Evolutionary conservation across 148 eudicot genomes (phyloP).

Genomic region (Rhododendron henanense): DNA sequence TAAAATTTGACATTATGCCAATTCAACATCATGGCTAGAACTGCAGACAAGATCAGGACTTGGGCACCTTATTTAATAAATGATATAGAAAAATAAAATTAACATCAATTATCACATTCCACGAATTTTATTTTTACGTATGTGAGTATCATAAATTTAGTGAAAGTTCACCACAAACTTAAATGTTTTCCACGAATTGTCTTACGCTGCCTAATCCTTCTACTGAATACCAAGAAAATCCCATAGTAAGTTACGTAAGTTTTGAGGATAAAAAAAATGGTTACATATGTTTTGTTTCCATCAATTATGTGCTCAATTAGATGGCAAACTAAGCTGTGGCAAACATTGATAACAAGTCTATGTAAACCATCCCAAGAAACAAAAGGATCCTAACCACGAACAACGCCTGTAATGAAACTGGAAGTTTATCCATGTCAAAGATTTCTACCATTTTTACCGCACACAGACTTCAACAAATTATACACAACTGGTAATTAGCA

Average conservation of each 20-base stretch:
- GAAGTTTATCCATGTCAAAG: neutral
- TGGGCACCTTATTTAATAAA: neutral
- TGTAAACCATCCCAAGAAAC: neutral
- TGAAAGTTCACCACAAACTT: neutral
- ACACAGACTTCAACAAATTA: neutral
- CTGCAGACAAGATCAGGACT: neutral
- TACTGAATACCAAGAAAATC: neutral
- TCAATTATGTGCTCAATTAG: neutral
- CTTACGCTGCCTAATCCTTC: neutral
- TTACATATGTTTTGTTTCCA: neutral
- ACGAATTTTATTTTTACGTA: neutral
- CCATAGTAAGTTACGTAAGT: neutral
- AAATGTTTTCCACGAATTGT: neutral
- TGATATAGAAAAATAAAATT: neutral
- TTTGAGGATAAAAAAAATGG: neutral
- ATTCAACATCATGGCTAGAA: neutral
- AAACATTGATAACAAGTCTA: neutral
- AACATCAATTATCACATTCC: neutral
- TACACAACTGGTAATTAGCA: neutral
- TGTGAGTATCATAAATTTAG: neutral
- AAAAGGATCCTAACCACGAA: neutral
- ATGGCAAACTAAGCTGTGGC: neutral
- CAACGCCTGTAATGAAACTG: neutral
- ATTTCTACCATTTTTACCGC: neutral
- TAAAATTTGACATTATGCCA: slow-evolving; percentile 2